Base-by-base conservation (phyloP, 768 basidiomycete species). In the Glaciozyma martinii region DNA sequence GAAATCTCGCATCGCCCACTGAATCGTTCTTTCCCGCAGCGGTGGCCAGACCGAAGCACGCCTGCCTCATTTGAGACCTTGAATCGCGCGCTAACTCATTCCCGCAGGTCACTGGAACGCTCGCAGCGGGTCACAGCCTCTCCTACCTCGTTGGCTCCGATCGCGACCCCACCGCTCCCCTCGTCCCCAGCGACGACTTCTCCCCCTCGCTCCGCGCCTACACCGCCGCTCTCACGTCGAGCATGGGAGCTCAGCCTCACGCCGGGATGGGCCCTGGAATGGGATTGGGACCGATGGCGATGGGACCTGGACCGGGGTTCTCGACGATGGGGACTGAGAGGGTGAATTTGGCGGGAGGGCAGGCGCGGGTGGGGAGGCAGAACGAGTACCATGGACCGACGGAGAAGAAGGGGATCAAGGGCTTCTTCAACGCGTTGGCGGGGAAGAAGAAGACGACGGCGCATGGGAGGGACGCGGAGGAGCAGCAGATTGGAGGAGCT, bases 1-100 rank as follows among this genome's bases (percentile, higher is more conserved):
- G n/a, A 63, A 25, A 25, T 67, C 7, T 21, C 32, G 47, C 63
- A 63, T n/a, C n/a, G 42, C 63, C 63, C 33, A 43, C 63, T 40
- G 37, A 40, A 6, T 40, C 37, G 37, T 7, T 40, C 37, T 40
- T 40, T 40, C 37, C 15, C 37, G 37, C 37, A 40, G 37, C 54
- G 66, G 66, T 18, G 53, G 53, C 1, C 53, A 55, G 32, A 55
- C 53, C 7, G 53, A 55, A 12, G 53, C 19, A 13, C 37, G 37
- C 15, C 2, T 40, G 37, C 33, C 10, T 33, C 46, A n/a, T 18
- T n/a, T 46, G 4, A 18, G 46, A 15, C 46, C 16, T 5, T 7
- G 46, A 46, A 46, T 5, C 16, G 16, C 7, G 5, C 30, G 32
- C 53, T 55, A 13, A 37, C 32, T 18, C 19, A 9, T 37, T 29